phyloP scores from a whole-genome alignment of 257 asterid genomes.

The Henckelia pumila region DNA sequence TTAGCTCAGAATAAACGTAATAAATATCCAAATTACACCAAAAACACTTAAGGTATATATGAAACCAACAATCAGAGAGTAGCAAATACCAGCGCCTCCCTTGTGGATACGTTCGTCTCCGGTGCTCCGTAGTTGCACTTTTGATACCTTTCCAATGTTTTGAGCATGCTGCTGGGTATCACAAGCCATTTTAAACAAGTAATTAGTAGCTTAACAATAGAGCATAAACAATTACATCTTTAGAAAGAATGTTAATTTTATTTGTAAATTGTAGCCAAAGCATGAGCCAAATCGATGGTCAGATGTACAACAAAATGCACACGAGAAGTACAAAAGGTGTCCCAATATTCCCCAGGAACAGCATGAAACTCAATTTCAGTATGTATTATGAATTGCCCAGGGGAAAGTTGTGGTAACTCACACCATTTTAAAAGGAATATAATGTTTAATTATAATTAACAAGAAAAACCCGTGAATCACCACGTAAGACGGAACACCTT shows the following conservation, averaged over 20 bases:
- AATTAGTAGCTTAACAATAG: neutral
- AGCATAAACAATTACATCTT: neutral
- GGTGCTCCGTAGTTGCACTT: constrained; percentile 99
- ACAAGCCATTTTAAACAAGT: constrained; percentile 25
- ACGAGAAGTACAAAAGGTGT: constrained; percentile 13
- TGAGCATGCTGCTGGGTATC: constrained; percentile 74
- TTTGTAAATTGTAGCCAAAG: neutral
- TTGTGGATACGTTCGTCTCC: constrained; percentile 71
- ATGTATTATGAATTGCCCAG: constrained; percentile 22
- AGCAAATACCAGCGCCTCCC: constrained; percentile 86
- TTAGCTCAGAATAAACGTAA: neutral
- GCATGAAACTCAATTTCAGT: constrained; percentile 22
- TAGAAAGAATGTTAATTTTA: neutral
- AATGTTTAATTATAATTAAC: constrained; percentile 16
- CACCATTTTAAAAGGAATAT: neutral
- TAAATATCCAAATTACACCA: neutral
- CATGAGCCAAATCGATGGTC: constrained; percentile 4
- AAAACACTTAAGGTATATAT: neutral
- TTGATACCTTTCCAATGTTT: constrained; percentile 94
- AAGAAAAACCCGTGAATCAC: constrained; percentile 18
- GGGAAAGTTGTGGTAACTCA: constrained; percentile 28
- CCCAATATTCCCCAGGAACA: constrained; percentile 7
- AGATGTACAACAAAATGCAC: constrained; percentile 21
- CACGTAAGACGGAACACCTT: constrained; percentile 18
- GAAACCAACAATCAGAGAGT: neutral